Evolutionary conservation across 208 protist genomes (phyloP), one percentile per base, ranked within the genome.

Genomic region (Leishmania guyanensis): DNA sequence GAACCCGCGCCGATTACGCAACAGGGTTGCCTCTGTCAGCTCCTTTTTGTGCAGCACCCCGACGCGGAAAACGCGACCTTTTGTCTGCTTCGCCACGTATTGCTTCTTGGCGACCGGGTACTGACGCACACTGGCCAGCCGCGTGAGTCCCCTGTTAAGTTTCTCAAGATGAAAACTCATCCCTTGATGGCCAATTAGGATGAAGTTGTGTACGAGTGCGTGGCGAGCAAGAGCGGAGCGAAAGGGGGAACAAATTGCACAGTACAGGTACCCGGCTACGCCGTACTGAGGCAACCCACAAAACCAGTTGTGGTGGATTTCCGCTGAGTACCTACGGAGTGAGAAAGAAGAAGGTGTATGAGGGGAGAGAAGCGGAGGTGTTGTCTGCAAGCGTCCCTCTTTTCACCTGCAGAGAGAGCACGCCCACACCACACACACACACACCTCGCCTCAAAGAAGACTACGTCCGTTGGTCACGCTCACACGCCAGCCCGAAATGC

Each of bases 1-100:
- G 83, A 92, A 97, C 16, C 94, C 94, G 66, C 93, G 89, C 6
- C 92, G 83, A 62, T 97, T 97, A 29, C 88, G 88, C 78, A 82
- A 77, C 65, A 97, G 75, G n/a, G 86, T 82, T 48, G 85, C 66
- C 46, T 94, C 87, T 3, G 78, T 93, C 75, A 97, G 79, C 71
- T 93, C 90, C 79, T 89, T 92, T 14, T 79, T 86, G 79, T 97
- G 94, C 29, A 97, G 84, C 12, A 91, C 87, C 20, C 91, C 91
- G 48, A 96, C 51, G 46, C 90, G 92, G 71, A 97, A 97, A 0
- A 97, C 88, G 22, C 91, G 88, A 0, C 94, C 94, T 43, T 89
- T 92, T 1, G 86, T 93, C 29, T 75, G 82, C 50, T 85, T 83
- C 50, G 86, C 84, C 54, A 92, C 81, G 17, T 81, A 91, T 71